Evolutionary conservation across 768 basidiomycete genomes (phyloP).

Genomic region (Pulveroboletus sp.): DNA sequence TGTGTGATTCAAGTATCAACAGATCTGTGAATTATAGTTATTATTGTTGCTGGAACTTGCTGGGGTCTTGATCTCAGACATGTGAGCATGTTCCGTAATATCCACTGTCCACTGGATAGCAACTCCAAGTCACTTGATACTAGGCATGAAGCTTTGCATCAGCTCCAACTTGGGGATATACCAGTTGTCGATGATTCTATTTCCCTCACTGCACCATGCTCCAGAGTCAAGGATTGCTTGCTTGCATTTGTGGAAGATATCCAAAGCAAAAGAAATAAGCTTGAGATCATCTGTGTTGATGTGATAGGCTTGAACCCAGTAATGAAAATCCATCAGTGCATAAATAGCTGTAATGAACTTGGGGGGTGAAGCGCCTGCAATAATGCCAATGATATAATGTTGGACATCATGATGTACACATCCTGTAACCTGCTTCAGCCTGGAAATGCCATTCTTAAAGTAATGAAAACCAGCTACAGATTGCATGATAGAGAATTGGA

Average conservation of each 20-base stretch:
- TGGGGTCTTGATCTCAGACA: neutral
- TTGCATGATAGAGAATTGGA: neutral
- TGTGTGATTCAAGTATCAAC: neutral
- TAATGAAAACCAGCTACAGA: neutral
- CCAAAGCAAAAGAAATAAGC: neutral
- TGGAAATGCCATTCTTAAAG: neutral
- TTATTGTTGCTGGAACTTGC: neutral
- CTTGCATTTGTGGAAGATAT: neutral
- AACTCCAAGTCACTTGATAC: neutral
- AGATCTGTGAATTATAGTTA: neutral
- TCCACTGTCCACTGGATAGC: slow-evolving; percentile 1
- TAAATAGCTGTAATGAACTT: neutral
- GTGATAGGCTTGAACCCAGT: neutral
- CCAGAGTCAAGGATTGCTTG: neutral
- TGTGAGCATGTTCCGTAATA: neutral
- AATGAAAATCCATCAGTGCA: neutral
- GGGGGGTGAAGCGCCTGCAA: neutral
- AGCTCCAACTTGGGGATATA: slow-evolving; percentile 36
- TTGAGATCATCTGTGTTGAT: neutral
- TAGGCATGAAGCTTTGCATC: neutral
- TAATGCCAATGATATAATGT: neutral
- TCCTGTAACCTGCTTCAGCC: neutral
- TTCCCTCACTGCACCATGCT: neutral
- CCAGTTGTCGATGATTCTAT: neutral
- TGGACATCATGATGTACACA: neutral